Evolutionary conservation across 225 moss, liverwort and hornwort species (phyloP), one percentile per base, ranked within the genome.

Genomic region (Lunularia cruciata): DNA sequence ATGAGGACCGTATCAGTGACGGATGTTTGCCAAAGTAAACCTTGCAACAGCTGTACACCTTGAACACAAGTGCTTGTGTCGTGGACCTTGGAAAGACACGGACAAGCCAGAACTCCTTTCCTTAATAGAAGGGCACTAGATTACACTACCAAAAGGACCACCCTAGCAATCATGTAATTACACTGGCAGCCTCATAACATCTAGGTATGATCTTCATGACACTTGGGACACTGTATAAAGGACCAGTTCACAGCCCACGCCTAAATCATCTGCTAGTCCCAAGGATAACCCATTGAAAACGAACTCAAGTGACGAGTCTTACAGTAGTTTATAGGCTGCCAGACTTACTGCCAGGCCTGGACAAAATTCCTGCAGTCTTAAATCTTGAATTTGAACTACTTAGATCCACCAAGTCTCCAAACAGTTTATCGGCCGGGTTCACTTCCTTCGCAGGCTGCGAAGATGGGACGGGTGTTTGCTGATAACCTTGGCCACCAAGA

Each of bases 351-450:
- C 67, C 87, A 39, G 88, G 76, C 67, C 85, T 75, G 0, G 84
- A 74, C 67, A 83, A 64, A 63, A 92, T 79, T 46, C 88, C 87
- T 10, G 88, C 64, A 66, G 84, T 76, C 76, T 89, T 96, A 70
- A 90, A 84, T 72, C 86, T 92, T 19, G 92, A 70, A 58, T 89
- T 90, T 72, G 88, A 76, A 60, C 92, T 86, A 57, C 90, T 79
- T 75, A 95, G 77, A 79, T 95, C 92, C 55, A 96, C 90, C 76
- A 96, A 74, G 70, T 92, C 90, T 72, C 92, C 83, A 68, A 95
- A 95, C 55, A 92, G 67, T 12, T 76, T 89, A 54, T 96, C 92
- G 3, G 86, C 83, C 59, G 92, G 80, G 38, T 86, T 87, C 2
- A 83, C 68, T 23, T 88, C 76, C 75, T 84, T 87, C 3, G 75